phyloP scores from a whole-genome alignment of 1,139 yeast species.

The Zygosaccharomyces pseudobailii region DNA sequence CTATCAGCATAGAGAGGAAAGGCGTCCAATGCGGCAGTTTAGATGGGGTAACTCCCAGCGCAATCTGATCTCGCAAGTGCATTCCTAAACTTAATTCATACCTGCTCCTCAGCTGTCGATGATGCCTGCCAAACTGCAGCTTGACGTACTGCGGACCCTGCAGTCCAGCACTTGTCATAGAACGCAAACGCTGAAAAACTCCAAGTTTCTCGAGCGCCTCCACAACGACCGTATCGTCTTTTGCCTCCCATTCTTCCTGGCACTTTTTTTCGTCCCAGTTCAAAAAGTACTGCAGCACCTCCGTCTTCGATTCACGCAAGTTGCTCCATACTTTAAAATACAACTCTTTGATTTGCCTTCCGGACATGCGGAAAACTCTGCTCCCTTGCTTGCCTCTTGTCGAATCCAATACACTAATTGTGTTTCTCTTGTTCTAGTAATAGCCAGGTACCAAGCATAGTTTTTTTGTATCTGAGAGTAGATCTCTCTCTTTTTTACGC shows the following conservation, averaged over 20 bases:
- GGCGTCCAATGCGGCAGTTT: slow-evolving; percentile 2
- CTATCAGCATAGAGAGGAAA: background rate
- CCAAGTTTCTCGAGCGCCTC: too few relatives aligned
- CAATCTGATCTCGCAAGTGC: slow-evolving; percentile 1
- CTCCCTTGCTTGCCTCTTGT: background rate
- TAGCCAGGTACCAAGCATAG: background rate
- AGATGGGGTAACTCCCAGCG: background rate
- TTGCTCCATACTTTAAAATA: background rate
- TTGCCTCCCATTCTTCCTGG: too few relatives aligned
- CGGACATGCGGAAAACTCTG: background rate
- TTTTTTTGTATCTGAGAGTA: background rate
- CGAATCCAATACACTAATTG: background rate
- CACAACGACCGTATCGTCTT: too few relatives aligned
- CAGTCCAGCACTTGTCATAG: too few relatives aligned
- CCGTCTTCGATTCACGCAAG: too few relatives aligned
- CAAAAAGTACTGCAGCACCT: too few relatives aligned
- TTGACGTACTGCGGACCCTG: too few relatives aligned
- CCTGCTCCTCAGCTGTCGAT: too few relatives aligned
- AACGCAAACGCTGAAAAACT: too few relatives aligned
- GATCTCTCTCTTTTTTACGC: background rate
- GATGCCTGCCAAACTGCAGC: too few relatives aligned
- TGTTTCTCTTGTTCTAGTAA: background rate
- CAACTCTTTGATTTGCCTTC: background rate
- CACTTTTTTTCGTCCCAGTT: too few relatives aligned
- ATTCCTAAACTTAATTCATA: too few relatives aligned